Base-by-base conservation (phyloP, 768 basidiomycete species). In the Mycena filopes region DNA sequence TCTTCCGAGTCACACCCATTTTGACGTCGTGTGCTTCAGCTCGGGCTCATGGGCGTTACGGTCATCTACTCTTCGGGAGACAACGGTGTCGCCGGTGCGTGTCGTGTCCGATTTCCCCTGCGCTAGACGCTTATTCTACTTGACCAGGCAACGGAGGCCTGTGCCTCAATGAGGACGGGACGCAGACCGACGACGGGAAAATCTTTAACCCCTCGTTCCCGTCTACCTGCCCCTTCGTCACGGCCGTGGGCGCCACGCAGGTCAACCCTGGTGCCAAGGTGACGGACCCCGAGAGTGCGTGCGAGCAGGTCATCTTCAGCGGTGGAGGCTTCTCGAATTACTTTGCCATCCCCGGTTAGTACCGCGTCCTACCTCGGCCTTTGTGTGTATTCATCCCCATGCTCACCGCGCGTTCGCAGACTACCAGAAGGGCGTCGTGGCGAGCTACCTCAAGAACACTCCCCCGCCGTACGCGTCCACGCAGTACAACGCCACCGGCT, bases 61-160 rank as follows among this genome's bases (percentile, higher is more conserved):
- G 60, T 91, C 6, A 70, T 87, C 31, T 88, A 88, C 75, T 80
- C 83, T 40, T 86, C 86, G 38, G 89, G 90, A 13, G 89, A 91
- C 55, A 71, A 75, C 8, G 89, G 89, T 23, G 89, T 89, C 26
- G 78, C 75, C 46, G 80, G 80, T 77, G 55, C 49, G 63, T 53
- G 4, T 15, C 15, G 15, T 28, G 11, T 25, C 25, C 36, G 11
- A 23, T 20, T n/a, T n/a, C 29, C 13, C 0, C 25, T 42, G 25
- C 12, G 33, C 26, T n/a, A 12, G 47, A 8, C 1, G 15, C 18
- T n/a, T 18, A 3, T 40, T 46, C 13, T 28, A 5, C 15, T 36
- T n/a, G n/a, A n/a, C 2, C 23, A 76, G 75, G 75, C 23, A 77
- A 79, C 65, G 63, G 72, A 21, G 77, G 73, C 7, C 51, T 75